Conservation (phyloP, 2,329 filamentous ascomycete species). For the Alternaria arborescens region DNA sequence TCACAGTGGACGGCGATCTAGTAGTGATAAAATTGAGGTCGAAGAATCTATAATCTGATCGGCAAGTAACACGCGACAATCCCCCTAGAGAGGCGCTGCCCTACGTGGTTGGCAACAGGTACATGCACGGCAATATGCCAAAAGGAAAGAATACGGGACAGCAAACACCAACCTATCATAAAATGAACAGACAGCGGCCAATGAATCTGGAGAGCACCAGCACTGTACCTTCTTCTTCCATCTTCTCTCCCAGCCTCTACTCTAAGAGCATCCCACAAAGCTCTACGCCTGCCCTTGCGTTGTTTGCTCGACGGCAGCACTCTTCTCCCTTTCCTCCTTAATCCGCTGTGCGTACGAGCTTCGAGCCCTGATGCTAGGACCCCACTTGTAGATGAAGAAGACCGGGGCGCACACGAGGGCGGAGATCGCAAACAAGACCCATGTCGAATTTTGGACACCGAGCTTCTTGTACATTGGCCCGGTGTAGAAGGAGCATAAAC, state of each 20-base stretch:
- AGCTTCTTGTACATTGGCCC: constrained; percentile 50
- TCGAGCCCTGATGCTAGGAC: constrained; percentile 59
- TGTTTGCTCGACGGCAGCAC: constrained; percentile 10
- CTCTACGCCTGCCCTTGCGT: constrained; percentile 2
- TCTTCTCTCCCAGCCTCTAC: background rate
- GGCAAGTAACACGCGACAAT: background rate
- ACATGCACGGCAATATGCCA: background rate
- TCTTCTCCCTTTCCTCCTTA: constrained; percentile 31
- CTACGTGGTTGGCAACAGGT: background rate
- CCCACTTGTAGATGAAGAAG: constrained; percentile 65
- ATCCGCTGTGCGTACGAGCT: constrained; percentile 41
- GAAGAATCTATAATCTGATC: background rate
- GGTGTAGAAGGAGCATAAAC: constrained; percentile 68
- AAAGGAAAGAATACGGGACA: background rate
- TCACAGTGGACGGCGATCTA: background rate
- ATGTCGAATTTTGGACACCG: constrained; percentile 32
- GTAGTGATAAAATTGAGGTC: background rate
- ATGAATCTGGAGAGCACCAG: background rate
- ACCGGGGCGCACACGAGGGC: constrained; percentile 61
- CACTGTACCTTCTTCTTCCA: background rate
- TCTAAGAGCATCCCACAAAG: background rate
- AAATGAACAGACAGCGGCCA: background rate
- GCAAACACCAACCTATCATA: background rate
- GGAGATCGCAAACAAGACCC: constrained; percentile 60
- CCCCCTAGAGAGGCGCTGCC: background rate